These are phyloP conservation scores for Phaeosphaeria sp. DNA, from an alignment of 2,329 filamentous ascomycete species.

Conservation along the genomic window DNA sequence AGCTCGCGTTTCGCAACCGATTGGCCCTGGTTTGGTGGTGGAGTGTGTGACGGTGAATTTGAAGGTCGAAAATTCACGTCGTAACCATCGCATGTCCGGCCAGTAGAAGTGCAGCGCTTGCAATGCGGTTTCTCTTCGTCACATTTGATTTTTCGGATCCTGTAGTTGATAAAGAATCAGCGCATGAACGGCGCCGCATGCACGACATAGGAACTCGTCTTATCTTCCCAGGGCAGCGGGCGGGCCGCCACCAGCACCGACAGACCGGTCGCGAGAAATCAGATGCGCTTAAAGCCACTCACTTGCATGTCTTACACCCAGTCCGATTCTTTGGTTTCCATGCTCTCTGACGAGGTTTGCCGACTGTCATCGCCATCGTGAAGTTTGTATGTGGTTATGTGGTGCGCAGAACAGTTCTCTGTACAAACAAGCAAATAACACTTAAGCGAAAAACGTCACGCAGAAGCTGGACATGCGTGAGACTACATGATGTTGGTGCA, in stretches of 20 bases:
- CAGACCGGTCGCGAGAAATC: background rate
- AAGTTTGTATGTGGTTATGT: background rate
- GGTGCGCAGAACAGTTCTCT: background rate
- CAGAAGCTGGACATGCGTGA: background rate
- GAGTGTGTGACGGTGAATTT: background rate
- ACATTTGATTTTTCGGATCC: conserved; percentile 44
- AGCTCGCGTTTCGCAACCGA: background rate
- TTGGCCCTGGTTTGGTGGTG: conserved; percentile 1
- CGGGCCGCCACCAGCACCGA: background rate
- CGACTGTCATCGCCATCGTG: conserved; percentile 9
- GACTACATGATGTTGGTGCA: conserved; percentile 8
- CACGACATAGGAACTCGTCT: background rate
- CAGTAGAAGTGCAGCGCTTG: conserved; percentile 39
- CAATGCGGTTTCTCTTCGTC: conserved; percentile 43
- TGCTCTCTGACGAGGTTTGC: conserved; percentile 21
- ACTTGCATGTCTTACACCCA: conserved; percentile 28
- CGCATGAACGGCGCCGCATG: background rate
- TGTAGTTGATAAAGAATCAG: conserved; percentile 11
- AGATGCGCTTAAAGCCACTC: conserved; percentile 4
- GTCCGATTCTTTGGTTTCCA: conserved; percentile 23
- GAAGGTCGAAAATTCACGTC: conserved; percentile 13
- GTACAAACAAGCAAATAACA: conserved; percentile 12
- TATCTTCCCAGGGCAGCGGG: background rate
- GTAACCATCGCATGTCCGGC: conserved; percentile 44
- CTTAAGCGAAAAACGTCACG: background rate